A percentile compares a stretch with the other conserved stretches of the same genome.
Conservation (phyloP, 2,329 filamentous ascomycete species). For the Talaromyces sp. region DNA sequence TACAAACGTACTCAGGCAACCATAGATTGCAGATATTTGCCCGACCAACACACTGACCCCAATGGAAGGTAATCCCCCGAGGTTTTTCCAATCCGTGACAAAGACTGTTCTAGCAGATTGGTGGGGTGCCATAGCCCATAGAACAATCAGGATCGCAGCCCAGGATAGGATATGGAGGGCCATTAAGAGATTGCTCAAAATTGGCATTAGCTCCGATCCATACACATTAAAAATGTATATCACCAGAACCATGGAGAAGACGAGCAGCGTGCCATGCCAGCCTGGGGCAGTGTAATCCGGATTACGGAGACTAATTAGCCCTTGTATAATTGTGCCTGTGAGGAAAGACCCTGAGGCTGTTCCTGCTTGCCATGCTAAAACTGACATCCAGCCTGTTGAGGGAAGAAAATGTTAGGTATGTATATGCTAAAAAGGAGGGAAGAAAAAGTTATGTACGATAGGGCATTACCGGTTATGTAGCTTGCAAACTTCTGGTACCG, state of each 20-base stretch:
- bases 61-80: constrained; percentile 33
- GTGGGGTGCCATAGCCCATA: constrained; percentile 29
- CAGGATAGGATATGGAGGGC: constrained; percentile 34
- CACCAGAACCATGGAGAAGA: constrained; percentile 41
- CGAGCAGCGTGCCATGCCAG: constrained; percentile 48
- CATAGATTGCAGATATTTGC: constrained; percentile 29
- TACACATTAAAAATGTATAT: constrained; percentile 40
- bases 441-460: background rate
- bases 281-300: constrained; percentile 35
- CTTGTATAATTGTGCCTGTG: constrained; percentile 44
- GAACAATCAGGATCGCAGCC: constrained; percentile 24
- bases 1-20: constrained; percentile 18
- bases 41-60: constrained; percentile 32
- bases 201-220: constrained; percentile 25
- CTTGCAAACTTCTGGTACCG: constrained; percentile 49
- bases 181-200: constrained; percentile 32
- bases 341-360: constrained; percentile 45
- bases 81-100: constrained; percentile 27
- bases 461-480: constrained; percentile 43
- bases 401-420: background rate
- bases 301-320: constrained; percentile 37
- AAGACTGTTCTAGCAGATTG: constrained; percentile 26
- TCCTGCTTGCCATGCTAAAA: constrained; percentile 47
- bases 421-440: background rate
- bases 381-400: constrained; percentile 43